Evolutionary conservation across 2,329 filamentous ascomycete genomes (phyloP), one percentile per base, ranked within the genome.

Genomic region (Pestalotiopsis sp.): DNA sequence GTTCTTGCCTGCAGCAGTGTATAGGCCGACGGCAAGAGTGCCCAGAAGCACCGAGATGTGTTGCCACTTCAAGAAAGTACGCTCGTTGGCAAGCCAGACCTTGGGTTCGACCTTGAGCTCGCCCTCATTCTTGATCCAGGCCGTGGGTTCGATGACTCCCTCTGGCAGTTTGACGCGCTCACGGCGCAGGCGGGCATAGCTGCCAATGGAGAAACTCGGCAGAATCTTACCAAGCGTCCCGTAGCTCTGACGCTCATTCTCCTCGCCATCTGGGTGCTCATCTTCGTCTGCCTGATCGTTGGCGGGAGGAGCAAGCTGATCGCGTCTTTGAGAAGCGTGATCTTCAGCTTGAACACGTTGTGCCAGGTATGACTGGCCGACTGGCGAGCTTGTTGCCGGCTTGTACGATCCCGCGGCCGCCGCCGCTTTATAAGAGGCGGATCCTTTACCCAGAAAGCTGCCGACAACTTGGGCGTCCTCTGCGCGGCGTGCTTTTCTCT

Each of bases 31-130:
- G 0, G 93, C 93, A 38, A 99, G 83, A 25, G 91, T 91, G 49
- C 94, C 95, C 27, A 99, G 90, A 14, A 99, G 86, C 63, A 99
- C 90, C 70, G 90, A 92, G 76, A 99, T 94, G 80, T 98, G 95
- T 84, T 98, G 93, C 96, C 96, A 99, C 81, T 98, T 98, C 80
- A 99, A 91, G 79, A 98, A 99, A 0, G 96, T 99, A 70, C 96
- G 92, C 83, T 99, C 95, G 81, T 99, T 99, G 67, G 96, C 96
- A 68, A 99, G 91, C 95, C 96, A 99, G 38, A 99, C 95, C 82
- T 99, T 99, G 70, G 94, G 94, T 83, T 99, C 96, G 68, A 99
- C 94, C 78, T 94, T 92, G 72, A 98, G 88, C 45, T 94, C 93
- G 3, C 96, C 95, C 41, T 92, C 89, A 81, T 99, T 97, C 84